Evolutionary conservation across 441 rosid species (phyloP).

Genomic region (Eruca vesicaria): DNA sequence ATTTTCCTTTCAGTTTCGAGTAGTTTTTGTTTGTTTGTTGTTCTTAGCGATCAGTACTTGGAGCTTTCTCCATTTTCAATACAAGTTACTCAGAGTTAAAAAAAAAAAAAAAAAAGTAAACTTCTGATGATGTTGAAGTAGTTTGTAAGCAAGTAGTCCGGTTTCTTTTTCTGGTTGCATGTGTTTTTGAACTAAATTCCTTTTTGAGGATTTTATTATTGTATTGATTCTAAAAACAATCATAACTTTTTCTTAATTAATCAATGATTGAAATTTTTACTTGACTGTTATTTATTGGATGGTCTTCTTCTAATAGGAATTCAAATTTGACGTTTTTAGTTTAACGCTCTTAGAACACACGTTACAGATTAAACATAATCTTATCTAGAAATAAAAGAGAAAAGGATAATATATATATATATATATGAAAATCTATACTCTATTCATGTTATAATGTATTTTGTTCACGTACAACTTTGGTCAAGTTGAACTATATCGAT

Average conservation of each 20-base stretch:
- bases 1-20: no score
- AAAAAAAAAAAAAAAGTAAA: not conserved
- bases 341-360: not conserved
- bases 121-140: not conserved
- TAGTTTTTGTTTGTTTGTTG: no score
- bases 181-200: not conserved
- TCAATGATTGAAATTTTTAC: not conserved
- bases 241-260: not conserved
- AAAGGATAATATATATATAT: not conserved
- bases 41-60: no score
- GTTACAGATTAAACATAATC: not conserved
- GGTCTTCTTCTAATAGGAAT: not conserved
- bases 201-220: not conserved
- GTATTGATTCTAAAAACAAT: not conserved
- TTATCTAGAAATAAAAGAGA: not conserved
- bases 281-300: not conserved
- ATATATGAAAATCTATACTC: not conserved
- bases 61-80: no score
- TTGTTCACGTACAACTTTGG: not conserved
- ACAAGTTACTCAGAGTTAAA: no score
- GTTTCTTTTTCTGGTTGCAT: not conserved
- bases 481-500: not conserved
- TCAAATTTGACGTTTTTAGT: not conserved
- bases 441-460: not conserved
- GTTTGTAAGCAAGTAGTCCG: not conserved